Percentiles rank a stretch among this genome's conserved stretches.
Conservation (phyloP, 176 grass and related monocot genomes). For the Echinochloa phyllopogon region DNA sequence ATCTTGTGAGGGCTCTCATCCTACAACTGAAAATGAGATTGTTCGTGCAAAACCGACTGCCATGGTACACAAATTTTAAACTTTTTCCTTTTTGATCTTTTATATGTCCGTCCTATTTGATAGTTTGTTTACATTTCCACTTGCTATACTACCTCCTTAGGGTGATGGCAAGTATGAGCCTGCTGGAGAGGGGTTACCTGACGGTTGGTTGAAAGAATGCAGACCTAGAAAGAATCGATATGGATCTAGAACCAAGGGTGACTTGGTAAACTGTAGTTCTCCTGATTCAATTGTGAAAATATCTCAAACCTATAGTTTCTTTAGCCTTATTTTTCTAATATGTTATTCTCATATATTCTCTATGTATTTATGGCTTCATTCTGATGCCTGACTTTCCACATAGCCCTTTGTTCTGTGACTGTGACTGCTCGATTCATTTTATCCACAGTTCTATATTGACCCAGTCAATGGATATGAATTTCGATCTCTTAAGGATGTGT, state of each 20-base stretch:
- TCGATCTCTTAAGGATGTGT: conserved; percentile 57
- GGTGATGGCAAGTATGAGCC: conserved; percentile 35
- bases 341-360: not conserved
- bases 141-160: conserved; percentile 35
- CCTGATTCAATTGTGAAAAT: conserved; percentile 26
- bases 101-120: not conserved
- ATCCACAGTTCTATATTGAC: conserved; percentile 78
- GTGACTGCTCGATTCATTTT: conserved; percentile 30
- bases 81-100: not conserved
- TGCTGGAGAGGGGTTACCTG: conserved; percentile 50
- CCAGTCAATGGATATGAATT: conserved; percentile 67
- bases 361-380: conserved; percentile 18
- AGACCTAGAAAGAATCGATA: conserved; percentile 47
- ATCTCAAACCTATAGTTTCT: not conserved
- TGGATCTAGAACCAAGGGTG: conserved; percentile 47
- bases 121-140: conserved; percentile 19
- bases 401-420: conserved; percentile 17
- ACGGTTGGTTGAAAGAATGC: conserved; percentile 66
- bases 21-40: conserved; percentile 21
- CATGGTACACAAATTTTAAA: conserved; percentile 29
- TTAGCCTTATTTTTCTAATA: not conserved
- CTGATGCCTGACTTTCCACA: conserved; percentile 34
- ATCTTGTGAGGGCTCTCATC: conserved; percentile 26
- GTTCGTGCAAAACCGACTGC: not conserved
- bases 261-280: conserved; percentile 45